Percentiles rank a stretch among this genome's conserved stretches.
Conservation (phyloP, 2,329 filamentous ascomycete species). For the Claviceps sp. region DNA sequence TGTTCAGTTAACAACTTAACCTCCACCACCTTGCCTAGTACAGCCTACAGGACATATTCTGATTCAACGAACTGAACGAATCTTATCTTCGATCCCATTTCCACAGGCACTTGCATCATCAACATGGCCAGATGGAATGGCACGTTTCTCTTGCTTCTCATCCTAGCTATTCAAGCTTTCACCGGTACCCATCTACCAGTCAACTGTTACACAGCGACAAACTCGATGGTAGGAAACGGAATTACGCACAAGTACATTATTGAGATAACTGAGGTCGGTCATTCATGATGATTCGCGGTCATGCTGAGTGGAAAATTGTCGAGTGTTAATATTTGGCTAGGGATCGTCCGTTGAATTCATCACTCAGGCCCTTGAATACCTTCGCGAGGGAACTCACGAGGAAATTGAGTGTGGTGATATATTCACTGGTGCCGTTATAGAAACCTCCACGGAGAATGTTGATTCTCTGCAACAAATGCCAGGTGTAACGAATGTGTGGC, state of each 20-base stretch:
- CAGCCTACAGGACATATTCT: not conserved
- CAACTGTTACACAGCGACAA: not conserved
- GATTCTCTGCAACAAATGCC: conserved; percentile 19
- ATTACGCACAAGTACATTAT: conserved; percentile 14
- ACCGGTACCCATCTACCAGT: not conserved
- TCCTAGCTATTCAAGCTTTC: not conserved
- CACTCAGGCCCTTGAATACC: conserved; percentile 11
- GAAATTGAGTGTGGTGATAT: conserved; percentile 22
- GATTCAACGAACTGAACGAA: not conserved
- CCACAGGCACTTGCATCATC: not conserved
- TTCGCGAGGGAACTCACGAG: conserved; percentile 10
- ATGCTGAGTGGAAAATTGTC: not conserved
- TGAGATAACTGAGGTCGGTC: conserved; percentile 9
- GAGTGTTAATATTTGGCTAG: conserved; percentile 2
- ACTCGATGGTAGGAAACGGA: not conserved
- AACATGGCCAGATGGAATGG: not conserved
- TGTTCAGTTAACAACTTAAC: not conserved
- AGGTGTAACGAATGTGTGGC: conserved; percentile 25
- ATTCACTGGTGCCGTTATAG: conserved; percentile 22
- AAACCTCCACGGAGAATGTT: conserved; percentile 18
- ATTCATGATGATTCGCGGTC: not conserved
- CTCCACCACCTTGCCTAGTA: not conserved
- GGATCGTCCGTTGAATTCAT: conserved; percentile 8
- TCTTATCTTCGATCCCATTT: not conserved
- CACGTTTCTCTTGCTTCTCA: not conserved